These are phyloP conservation scores for Golubevia sp. DNA, from an alignment of 1,284 basidiomycete genomes.

Conservation along the genomic window DNA sequence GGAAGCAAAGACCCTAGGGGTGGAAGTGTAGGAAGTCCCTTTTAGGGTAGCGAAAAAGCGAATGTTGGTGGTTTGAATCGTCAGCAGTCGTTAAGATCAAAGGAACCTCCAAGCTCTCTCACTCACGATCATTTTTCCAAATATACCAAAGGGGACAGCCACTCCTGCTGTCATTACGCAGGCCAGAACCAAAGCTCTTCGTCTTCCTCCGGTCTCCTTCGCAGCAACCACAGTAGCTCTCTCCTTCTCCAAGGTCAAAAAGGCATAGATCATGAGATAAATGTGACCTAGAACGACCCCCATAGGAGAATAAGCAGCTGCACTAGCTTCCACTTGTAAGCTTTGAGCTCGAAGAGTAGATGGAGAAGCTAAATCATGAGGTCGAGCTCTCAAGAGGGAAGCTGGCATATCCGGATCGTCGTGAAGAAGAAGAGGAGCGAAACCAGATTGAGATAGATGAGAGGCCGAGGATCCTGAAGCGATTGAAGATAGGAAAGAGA, in stretches of 20 bases:
- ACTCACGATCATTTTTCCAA: conserved; percentile 28
- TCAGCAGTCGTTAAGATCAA: neutral
- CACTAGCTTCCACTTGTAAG: conserved; percentile 15
- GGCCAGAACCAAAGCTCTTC: conserved; percentile 47
- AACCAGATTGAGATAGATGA: neutral
- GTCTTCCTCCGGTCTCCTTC: conserved; percentile 37
- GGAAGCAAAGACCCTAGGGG: conserved; percentile 21
- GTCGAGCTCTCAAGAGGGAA: conserved; percentile 23
- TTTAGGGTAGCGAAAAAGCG: neutral
- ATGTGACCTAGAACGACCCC: conserved; percentile 34
- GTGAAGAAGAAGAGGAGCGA: conserved; percentile 10
- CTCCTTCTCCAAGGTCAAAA: conserved; percentile 46
- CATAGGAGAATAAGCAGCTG: conserved; percentile 25
- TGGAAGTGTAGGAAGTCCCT: conserved; percentile 10
- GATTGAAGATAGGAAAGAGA: conserved; percentile 34
- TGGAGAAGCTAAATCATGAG: conserved; percentile 29
- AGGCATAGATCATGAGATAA: conserved; percentile 35
- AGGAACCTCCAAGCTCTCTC: neutral
- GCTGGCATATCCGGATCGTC: conserved; percentile 25
- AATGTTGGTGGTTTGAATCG: neutral
- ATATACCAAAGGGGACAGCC: conserved; percentile 25
- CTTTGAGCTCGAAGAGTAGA: conserved; percentile 14
- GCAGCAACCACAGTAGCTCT: conserved; percentile 30
- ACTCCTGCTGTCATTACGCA: conserved; percentile 32
- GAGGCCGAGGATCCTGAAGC: conserved; percentile 8